Percentiles rank a stretch among this genome's conserved stretches.
These are phyloP conservation scores for Pisolithus tinctorius DNA, from an alignment of 768 basidiomycete genomes.

Conservation along the genomic window DNA sequence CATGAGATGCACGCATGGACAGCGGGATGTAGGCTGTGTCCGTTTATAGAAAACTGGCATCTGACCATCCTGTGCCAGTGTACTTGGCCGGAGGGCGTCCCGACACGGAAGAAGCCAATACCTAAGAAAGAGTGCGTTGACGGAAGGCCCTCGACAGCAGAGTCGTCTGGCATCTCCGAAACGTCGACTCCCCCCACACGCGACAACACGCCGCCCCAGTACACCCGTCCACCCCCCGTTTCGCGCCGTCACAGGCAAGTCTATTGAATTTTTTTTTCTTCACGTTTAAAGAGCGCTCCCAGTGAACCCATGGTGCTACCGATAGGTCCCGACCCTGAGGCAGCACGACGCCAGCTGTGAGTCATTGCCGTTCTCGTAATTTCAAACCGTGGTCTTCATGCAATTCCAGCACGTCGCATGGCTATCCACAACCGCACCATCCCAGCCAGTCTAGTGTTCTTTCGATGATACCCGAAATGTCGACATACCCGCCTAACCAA, in stretches of 20 bases:
- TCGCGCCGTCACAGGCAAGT: constrained; percentile 37
- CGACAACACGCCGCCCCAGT: constrained; percentile 55
- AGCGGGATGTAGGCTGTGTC: constrained; percentile 57
- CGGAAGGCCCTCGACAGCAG: constrained; percentile 66
- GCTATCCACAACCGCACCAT: constrained; percentile 38
- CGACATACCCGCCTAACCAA: constrained; percentile 40
- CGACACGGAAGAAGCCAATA: constrained; percentile 59
- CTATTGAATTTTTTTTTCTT: not conserved
- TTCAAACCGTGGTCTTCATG: constrained; percentile 8
- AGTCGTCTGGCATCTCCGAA: constrained; percentile 66
- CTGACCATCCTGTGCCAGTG: constrained; percentile 40
- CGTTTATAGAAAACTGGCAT: constrained; percentile 4
- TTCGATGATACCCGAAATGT: constrained; percentile 54
- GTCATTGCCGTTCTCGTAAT: constrained; percentile 14
- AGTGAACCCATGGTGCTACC: constrained; percentile 44
- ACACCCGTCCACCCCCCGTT: constrained; percentile 29
- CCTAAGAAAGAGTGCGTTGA: constrained; percentile 54
- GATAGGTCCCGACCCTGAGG: constrained; percentile 38
- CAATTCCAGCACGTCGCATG: constrained; percentile 33
- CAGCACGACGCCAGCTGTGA: constrained; percentile 42
- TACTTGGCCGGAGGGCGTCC: constrained; percentile 79
- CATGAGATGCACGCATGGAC: constrained; percentile 79
- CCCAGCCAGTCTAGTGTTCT: constrained; percentile 39
- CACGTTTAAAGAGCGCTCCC: constrained; percentile 4
- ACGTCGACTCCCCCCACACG: constrained; percentile 67